Evolutionary conservation across 164 flowering plant species (phyloP).

Genomic region (Warburgia ugandensis): DNA sequence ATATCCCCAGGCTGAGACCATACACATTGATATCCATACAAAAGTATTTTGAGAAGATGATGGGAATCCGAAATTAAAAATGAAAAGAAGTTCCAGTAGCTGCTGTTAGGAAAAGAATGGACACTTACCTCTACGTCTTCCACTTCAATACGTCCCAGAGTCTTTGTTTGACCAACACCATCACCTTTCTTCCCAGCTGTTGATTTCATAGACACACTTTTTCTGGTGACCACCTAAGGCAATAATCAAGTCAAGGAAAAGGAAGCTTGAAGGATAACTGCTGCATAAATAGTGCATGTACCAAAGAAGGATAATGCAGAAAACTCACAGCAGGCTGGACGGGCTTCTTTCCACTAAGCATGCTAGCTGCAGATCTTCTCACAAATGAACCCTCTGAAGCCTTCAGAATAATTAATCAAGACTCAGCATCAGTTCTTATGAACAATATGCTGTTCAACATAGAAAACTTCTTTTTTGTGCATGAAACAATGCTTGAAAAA

Average conservation of each 20-base stretch:
- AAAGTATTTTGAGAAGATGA: no score
- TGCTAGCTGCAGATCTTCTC: constrained; percentile 88
- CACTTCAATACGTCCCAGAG: constrained; percentile 41
- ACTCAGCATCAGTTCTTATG: no score
- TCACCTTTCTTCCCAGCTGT: constrained; percentile 59
- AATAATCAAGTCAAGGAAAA: constrained; percentile 6
- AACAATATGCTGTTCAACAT: no score
- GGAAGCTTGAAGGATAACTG: background rate
- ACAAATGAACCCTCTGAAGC: constrained; percentile 50
- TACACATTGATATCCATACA: no score
- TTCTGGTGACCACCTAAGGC: constrained; percentile 53
- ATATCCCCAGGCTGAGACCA: constrained; percentile 81
- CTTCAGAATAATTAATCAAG: constrained; percentile 23
- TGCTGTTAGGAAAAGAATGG: no score
- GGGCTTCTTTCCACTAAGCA: constrained; percentile 92
- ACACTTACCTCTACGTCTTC: constrained; percentile 97
- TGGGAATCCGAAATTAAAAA: background rate
- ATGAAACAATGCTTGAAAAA: no score
- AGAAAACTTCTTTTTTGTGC: no score
- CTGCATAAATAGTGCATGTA: background rate
- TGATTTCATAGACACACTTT: constrained; percentile 48
- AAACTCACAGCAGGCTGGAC: constrained; percentile 37
- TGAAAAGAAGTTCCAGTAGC: background rate
- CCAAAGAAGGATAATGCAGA: no score
- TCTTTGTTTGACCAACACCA: constrained; percentile 44